phyloP scores from a whole-genome alignment of 1,284 basidiomycete species.

The Cryptococcus sp. region DNA sequence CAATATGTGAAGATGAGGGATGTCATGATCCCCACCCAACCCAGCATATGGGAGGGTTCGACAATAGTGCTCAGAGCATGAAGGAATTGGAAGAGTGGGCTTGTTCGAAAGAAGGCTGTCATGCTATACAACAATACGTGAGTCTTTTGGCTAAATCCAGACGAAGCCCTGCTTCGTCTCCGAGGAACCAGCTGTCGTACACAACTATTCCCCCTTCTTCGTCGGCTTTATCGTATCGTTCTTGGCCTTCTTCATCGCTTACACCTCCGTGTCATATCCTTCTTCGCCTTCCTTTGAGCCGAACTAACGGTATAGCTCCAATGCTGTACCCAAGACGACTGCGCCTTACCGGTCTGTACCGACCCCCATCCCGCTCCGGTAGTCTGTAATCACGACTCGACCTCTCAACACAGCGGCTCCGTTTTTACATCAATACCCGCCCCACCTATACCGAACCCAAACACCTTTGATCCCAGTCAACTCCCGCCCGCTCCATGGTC shows the following conservation, averaged over 20 bases:
- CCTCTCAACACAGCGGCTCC: not conserved
- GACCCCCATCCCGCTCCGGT: slow-evolving; percentile 2
- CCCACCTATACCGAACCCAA: slow-evolving; percentile 6
- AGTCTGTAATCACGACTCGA: not conserved
- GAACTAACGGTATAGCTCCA: slow-evolving; percentile 26
- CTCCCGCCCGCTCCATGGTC: slow-evolving; percentile 4
- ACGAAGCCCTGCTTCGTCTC: not conserved
- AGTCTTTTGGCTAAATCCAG: slow-evolving; percentile 7
- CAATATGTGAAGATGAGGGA: not conserved
- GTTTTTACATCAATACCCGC: not conserved
- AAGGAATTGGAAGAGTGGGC: slow-evolving; percentile 19
- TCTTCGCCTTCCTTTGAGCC: not conserved
- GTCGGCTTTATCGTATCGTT: not conserved
- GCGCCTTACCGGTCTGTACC: slow-evolving; percentile 18
- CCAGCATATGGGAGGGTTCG: not conserved
- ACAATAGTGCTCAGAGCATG: not conserved
- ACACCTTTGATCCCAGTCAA: slow-evolving; percentile 10
- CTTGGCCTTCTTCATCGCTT: not conserved
- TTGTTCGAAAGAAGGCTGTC: slow-evolving; percentile 32
- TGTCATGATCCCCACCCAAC: not conserved
- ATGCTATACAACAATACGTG: slow-evolving; percentile 42
- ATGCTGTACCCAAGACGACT: slow-evolving; percentile 32
- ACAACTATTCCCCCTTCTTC: no score
- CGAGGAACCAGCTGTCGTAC: no score
- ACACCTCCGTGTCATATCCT: not conserved